Conservation (phyloP, 2,329 filamentous ascomycete genomes). For the Phaeosphaeria sp. region DNA sequence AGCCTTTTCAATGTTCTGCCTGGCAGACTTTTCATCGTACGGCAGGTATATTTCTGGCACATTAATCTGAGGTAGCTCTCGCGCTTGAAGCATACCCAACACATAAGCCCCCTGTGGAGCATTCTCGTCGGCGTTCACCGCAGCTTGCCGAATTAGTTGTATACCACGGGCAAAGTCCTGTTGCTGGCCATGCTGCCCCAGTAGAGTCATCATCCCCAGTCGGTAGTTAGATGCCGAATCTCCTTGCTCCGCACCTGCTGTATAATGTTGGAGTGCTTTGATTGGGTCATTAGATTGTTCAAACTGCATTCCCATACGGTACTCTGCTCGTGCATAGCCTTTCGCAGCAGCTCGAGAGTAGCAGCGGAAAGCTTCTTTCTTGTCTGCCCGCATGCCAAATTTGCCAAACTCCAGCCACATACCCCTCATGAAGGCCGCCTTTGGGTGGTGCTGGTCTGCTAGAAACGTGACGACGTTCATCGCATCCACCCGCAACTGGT, state of each 20-base stretch:
- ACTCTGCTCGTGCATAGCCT: constrained; percentile 87
- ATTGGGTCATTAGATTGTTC: constrained; percentile 92
- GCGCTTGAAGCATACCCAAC: constrained; percentile 90
- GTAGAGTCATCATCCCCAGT: constrained; percentile 94
- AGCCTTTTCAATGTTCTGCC: constrained; percentile 92
- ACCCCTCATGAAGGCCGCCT: constrained; percentile 90
- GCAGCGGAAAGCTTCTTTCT: constrained; percentile 88
- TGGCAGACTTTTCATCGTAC: constrained; percentile 74
- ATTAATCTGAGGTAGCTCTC: constrained; percentile 88
- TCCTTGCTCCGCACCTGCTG: constrained; percentile 75
- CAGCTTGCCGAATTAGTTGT: constrained; percentile 81
- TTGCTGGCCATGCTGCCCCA: constrained; percentile 89
- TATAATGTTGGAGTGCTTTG: constrained; percentile 91
- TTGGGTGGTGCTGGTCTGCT: constrained; percentile 88
- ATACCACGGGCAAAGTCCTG: constrained; percentile 81
- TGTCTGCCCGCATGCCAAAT: constrained; percentile 88
- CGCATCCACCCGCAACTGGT: constrained; percentile 85
- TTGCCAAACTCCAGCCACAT: constrained; percentile 99
- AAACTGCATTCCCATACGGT: constrained; percentile 97
- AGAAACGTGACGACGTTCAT: constrained; percentile 91
- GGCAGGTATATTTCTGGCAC: constrained; percentile 76
- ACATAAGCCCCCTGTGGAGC: constrained; percentile 95
- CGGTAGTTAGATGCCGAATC: constrained; percentile 90
- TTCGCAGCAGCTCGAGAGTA: constrained; percentile 87
- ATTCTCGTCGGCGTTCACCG: constrained; percentile 91